Conservation (phyloP, 768 basidiomycete genomes). For the Phanerodontia chrysosporium region DNA sequence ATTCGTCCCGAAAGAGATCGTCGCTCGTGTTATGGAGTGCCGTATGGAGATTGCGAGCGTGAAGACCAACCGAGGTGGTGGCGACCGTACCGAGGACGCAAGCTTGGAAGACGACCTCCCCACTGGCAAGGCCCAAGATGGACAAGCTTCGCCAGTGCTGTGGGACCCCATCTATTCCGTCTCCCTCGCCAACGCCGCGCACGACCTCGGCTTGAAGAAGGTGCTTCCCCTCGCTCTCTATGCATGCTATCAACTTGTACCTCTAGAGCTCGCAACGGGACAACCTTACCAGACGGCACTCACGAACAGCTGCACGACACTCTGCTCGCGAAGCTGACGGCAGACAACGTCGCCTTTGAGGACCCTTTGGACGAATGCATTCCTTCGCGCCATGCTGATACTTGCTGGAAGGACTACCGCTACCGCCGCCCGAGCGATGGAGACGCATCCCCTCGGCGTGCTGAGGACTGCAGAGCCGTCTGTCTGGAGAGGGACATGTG, state of each 20-base stretch:
- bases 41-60: not conserved
- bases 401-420: not conserved
- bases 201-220: not conserved
- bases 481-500: not conserved
- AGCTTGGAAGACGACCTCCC: not conserved
- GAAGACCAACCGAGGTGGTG: no score
- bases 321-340: not conserved
- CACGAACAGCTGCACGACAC: not conserved
- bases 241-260: not conserved
- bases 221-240: not conserved
- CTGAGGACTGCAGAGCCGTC: not conserved
- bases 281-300: not conserved
- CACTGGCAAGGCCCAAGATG: not conserved
- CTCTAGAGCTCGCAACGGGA: not conserved
- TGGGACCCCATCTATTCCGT: not conserved
- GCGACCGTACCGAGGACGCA: not conserved
- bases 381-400: not conserved
- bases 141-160: not conserved
- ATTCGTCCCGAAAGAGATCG: not conserved
- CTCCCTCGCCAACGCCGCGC: not conserved
- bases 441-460: not conserved
- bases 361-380: not conserved
- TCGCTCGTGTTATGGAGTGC: not conserved
- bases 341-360: not conserved
- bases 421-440: not conserved